Conservation (phyloP, 805 yeast species). For the Metschnikowia koreensis region DNA sequence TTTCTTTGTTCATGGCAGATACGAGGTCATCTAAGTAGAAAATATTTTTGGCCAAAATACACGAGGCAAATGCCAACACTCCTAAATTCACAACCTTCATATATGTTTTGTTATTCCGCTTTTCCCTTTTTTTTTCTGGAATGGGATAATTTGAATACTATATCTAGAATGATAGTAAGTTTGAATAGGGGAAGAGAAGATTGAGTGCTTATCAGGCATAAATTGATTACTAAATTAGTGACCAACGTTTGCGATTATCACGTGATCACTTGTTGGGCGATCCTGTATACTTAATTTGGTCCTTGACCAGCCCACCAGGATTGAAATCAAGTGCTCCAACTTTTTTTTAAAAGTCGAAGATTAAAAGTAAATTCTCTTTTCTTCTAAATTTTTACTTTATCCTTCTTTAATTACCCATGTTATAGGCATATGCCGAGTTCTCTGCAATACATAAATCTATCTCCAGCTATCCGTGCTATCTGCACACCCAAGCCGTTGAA, state of each 20-base stretch:
- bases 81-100: conserved; percentile 16
- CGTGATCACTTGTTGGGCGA: background rate
- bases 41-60: conserved; percentile 18
- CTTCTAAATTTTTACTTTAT: background rate
- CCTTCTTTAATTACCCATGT: background rate
- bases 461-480: background rate
- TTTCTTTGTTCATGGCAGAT: conserved; percentile 9
- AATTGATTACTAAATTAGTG: background rate
- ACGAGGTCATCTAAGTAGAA: conserved; percentile 15
- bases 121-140: too few relatives aligned
- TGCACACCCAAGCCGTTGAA: background rate
- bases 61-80: conserved; percentile 15
- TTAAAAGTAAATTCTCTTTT: background rate
- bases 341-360: too few relatives aligned
- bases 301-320: too few relatives aligned
- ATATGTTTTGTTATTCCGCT: background rate
- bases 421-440: background rate
- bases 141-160: too few relatives aligned
- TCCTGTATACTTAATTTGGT: background rate
- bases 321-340: too few relatives aligned
- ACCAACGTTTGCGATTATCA: background rate
- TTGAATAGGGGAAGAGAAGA: too few relatives aligned
- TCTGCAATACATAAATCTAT: too few relatives aligned
- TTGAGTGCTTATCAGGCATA: background rate
- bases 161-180: background rate